Percentiles rank a stretch among this genome's conserved stretches.
phyloP scores from a whole-genome alignment of 495 filamentous ascomycete species.

The Aspergillus avenaceus region DNA sequence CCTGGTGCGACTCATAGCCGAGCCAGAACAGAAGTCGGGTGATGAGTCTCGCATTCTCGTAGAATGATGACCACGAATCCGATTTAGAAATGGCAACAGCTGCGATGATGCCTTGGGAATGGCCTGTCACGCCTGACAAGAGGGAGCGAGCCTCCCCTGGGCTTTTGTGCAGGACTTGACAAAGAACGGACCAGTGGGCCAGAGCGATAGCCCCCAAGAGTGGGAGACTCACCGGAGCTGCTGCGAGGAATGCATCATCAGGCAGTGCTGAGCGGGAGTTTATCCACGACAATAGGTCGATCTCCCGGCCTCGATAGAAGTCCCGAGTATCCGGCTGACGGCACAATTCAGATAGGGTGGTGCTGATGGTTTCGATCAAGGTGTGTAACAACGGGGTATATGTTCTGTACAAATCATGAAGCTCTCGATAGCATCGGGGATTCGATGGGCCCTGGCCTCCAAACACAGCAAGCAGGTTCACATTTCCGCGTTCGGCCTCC shows the following conservation, averaged over 20 bases:
- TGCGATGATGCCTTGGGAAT: constrained; percentile 93
- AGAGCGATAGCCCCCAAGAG: constrained; percentile 94
- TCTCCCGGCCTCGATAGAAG: too few relatives aligned
- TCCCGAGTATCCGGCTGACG: too few relatives aligned
- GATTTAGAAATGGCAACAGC: constrained; percentile 90
- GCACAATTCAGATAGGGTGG: constrained; percentile 70
- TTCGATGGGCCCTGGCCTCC: constrained; percentile 98
- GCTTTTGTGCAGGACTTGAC: constrained; percentile 78
- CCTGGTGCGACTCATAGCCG: constrained; percentile 93
- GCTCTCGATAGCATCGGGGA: constrained; percentile 99
- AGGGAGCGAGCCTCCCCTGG: too few relatives aligned
- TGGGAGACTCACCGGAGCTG: constrained; percentile 94
- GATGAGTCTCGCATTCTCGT: constrained; percentile 87
- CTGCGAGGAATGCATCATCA: too few relatives aligned
- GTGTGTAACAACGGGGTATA: constrained; percentile 89
- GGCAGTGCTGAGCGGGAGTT: too few relatives aligned
- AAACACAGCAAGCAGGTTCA: constrained; percentile 84
- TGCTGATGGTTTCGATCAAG: too few relatives aligned
- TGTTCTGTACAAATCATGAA: constrained; percentile 82
- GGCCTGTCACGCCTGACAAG: constrained; percentile 94
- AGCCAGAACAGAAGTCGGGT: constrained; percentile 99
- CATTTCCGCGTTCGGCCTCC: constrained; percentile 73
- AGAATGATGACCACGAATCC: too few relatives aligned
- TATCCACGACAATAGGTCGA: too few relatives aligned
- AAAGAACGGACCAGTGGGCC: constrained; percentile 89